These are phyloP conservation scores for Herpetomonas tarakana DNA, from an alignment of 208 protist genomes.

Conservation along the genomic window DNA sequence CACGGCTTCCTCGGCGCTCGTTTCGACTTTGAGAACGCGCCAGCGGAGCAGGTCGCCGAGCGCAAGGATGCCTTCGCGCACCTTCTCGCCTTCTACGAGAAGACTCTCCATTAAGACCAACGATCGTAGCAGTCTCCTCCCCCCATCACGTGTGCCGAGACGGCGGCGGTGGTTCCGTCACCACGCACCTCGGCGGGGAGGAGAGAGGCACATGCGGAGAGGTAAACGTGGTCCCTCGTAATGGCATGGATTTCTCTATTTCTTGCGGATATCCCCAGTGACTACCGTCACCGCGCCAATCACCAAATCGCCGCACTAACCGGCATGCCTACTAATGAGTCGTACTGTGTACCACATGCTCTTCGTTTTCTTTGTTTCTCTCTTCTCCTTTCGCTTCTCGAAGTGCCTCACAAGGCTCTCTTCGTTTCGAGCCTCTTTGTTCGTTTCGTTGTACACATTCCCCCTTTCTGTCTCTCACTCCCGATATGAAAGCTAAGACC, in stretches of 20 bases:
- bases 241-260: no score
- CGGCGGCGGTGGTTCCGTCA: no score
- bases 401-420: not conserved
- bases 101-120: constrained; percentile 16
- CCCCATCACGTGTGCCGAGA: constrained; percentile 3
- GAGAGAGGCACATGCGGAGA: no score
- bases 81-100: constrained; percentile 29
- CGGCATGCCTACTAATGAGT: no score
- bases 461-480: not conserved
- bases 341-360: no score
- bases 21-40: constrained; percentile 30
- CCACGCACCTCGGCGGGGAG: no score
- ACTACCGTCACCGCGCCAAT: no score
- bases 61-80: constrained; percentile 18
- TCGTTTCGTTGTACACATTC: constrained; percentile 1
- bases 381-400: not conserved
- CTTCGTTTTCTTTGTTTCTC: constrained; percentile 1
- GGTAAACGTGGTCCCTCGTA: no score
- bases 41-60: constrained; percentile 20
- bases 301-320: no score
- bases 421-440: not conserved
- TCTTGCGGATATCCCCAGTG: no score
- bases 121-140: not conserved
- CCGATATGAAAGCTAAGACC: no score
- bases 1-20: constrained; percentile 60